Percentiles rank a stretch among this genome's conserved stretches.
Evolutionary conservation across 1,284 basidiomycete genomes (phyloP).

Genomic region (Earliella scabrosa): DNA sequence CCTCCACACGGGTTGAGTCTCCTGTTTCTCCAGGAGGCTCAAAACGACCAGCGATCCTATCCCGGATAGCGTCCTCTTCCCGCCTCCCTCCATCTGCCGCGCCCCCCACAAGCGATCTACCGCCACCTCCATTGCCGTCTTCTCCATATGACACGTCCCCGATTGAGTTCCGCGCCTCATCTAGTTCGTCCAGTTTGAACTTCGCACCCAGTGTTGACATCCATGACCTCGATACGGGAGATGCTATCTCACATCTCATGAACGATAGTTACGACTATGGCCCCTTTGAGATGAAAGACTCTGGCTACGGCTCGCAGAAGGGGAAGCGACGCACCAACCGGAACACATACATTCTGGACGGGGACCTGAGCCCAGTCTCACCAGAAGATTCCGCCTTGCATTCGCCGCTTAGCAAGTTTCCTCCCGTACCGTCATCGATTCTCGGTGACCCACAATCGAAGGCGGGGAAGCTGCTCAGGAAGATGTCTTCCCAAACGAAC

Average conservation of each 20-base stretch:
- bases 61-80: slow-evolving; percentile 34
- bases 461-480: slow-evolving; percentile 52
- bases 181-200: slow-evolving; percentile 40
- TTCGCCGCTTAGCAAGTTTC: slow-evolving; percentile 25
- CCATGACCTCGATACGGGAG: slow-evolving; percentile 23
- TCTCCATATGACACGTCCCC: slow-evolving; percentile 28
- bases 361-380: slow-evolving; percentile 10
- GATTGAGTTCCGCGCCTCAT: slow-evolving; percentile 40
- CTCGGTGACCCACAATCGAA: slow-evolving; percentile 17
- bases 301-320: slow-evolving; percentile 4
- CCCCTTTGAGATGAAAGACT: slow-evolving; percentile 22
- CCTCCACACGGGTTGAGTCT: slow-evolving; percentile 19
- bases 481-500: slow-evolving; percentile 60
- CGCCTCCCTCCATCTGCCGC: slow-evolving; percentile 29
- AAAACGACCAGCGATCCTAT: slow-evolving; percentile 29
- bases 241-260: slow-evolving; percentile 27
- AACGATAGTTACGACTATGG: slow-evolving; percentile 19
- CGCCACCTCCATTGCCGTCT: slow-evolving; percentile 28
- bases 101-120: slow-evolving; percentile 32
- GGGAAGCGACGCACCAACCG: slow-evolving; percentile 17
- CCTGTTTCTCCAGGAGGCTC: slow-evolving; percentile 19
- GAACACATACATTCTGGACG: slow-evolving; percentile 14
- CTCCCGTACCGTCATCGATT: slow-evolving; percentile 19
- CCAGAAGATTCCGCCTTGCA: slow-evolving; percentile 7
- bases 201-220: slow-evolving; percentile 31